These are phyloP conservation scores for Pyrenula aspistea DNA, from an alignment of 495 filamentous ascomycete species.

Conservation along the genomic window DNA sequence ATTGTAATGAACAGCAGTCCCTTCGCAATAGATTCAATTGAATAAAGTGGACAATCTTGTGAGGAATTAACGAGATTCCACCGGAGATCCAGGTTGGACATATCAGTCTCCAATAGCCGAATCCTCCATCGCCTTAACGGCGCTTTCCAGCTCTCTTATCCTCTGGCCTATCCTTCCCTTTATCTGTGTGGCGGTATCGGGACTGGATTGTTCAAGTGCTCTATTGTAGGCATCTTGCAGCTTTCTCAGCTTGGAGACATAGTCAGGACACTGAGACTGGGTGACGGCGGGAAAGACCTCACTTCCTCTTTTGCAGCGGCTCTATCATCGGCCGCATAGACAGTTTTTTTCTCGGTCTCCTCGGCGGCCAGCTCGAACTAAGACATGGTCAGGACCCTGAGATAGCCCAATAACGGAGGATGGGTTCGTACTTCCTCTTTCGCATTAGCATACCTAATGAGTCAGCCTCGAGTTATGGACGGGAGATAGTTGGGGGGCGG, in stretches of 20 bases:
- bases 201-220: conserved; percentile 20
- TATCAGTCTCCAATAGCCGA: conserved; percentile 19
- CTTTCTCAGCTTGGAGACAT: no score
- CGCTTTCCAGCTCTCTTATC: conserved; percentile 41
- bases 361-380: conserved; percentile 44
- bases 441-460: conserved; percentile 27
- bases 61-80: no score
- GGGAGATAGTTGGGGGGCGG: neutral
- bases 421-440: conserved; percentile 25
- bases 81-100: no score
- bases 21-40: no score
- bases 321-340: conserved; percentile 40
- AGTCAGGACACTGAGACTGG: no score
- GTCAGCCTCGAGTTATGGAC: neutral
- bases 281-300: no score
- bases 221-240: conserved; percentile 32
- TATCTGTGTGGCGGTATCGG: conserved; percentile 32
- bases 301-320: conserved; percentile 39
- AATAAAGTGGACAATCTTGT: no score
- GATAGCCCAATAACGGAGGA: neutral
- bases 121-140: conserved; percentile 35
- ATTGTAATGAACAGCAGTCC: no score
- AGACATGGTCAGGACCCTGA: neutral
- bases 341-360: conserved; percentile 40
- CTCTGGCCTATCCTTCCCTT: conserved; percentile 32